These are phyloP conservation scores for Calocera viscosa DNA, from an alignment of 768 basidiomycete species.

Conservation along the genomic window DNA sequence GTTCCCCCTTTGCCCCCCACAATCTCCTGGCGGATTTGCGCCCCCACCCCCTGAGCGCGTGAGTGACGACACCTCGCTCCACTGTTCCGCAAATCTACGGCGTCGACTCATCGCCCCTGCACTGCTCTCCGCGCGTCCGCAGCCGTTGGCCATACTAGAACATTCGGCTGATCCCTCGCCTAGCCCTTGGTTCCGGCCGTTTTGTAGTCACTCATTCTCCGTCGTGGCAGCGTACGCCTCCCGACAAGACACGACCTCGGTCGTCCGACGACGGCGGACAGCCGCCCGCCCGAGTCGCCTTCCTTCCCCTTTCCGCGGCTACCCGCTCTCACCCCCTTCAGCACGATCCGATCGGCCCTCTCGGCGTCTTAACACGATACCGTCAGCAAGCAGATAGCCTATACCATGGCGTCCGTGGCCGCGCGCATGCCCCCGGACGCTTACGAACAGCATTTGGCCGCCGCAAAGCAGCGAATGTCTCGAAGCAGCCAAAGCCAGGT, in stretches of 20 bases:
- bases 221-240: conserved; percentile 1
- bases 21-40: neutral
- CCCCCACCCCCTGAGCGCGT: neutral
- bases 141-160: neutral
- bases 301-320: neutral
- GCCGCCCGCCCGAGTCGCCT: conserved; percentile 5
- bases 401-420: neutral
- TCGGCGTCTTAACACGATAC: neutral
- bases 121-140: neutral
- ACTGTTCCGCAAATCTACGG: neutral
- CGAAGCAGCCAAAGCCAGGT: neutral
- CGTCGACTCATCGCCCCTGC: neutral
- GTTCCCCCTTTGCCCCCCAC: neutral
- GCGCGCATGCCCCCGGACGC: neutral
- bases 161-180: neutral
- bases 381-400: neutral
- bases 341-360: neutral
- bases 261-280: conserved; percentile 8
- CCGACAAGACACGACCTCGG: neutral
- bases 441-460: neutral
- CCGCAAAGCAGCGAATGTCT: neutral
- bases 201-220: neutral
- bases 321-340: neutral
- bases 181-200: conserved; percentile 1
- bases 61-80: neutral